Percentiles rank a stretch among this genome's conserved stretches.
Evolutionary conservation across 2,329 filamentous ascomycete species (phyloP).

Genomic region (Lachnellula subtilissima): DNA sequence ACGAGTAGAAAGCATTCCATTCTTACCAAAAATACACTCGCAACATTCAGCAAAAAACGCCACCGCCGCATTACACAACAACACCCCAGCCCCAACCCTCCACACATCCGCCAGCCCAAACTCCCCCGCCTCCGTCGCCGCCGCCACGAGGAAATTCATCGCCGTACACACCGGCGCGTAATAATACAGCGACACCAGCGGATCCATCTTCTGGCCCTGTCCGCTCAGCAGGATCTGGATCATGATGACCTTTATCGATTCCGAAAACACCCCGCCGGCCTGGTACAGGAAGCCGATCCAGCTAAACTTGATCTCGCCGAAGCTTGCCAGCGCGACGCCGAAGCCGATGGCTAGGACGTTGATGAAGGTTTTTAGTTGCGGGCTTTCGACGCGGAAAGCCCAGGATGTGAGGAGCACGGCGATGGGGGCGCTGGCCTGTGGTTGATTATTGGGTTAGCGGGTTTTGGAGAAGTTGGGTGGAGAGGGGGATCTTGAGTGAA

Average conservation of each 20-base stretch:
- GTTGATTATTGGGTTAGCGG: neutral
- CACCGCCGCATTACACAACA: slow-evolving; percentile 69
- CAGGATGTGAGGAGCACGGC: slow-evolving; percentile 85
- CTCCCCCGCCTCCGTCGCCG: slow-evolving; percentile 65
- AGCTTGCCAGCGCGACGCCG: slow-evolving; percentile 86
- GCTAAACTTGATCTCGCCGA: slow-evolving; percentile 91
- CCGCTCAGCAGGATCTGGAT: slow-evolving; percentile 71
- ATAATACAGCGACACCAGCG: slow-evolving; percentile 83
- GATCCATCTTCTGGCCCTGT: slow-evolving; percentile 80
- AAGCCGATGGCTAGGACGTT: slow-evolving; percentile 92
- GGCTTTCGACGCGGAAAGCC: slow-evolving; percentile 75
- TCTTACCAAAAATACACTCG: slow-evolving; percentile 71
- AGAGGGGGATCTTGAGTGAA: no score
- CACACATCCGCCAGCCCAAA: slow-evolving; percentile 64
- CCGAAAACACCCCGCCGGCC: slow-evolving; percentile 69
- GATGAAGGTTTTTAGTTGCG: slow-evolving; percentile 76
- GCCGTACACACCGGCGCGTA: slow-evolving; percentile 75
- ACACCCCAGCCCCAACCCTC: slow-evolving; percentile 64
- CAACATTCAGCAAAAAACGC: slow-evolving; percentile 77
- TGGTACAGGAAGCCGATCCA: slow-evolving; percentile 74
- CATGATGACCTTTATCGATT: slow-evolving; percentile 76
- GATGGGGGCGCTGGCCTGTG: slow-evolving; percentile 77
- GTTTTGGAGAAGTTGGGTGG: no score
- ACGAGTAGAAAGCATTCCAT: no score
- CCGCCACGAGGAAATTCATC: slow-evolving; percentile 70